Base-by-base conservation (phyloP, 768 basidiomycete species). In the Psilocybe cyanescens region DNA sequence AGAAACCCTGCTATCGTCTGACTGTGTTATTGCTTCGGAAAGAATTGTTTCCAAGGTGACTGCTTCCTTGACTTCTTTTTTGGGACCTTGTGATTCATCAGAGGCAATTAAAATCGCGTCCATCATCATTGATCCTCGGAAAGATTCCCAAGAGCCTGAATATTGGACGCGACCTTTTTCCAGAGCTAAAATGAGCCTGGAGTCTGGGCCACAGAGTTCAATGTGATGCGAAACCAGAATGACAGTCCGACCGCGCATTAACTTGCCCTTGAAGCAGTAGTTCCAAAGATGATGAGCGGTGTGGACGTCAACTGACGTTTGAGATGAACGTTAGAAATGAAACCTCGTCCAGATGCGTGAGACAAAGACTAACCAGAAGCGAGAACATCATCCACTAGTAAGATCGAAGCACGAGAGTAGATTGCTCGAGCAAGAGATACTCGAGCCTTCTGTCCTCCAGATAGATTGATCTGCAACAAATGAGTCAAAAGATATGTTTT, bases 161-260 rank as follows among this genome's bases (percentile, higher is more conserved):
- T 88, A 97, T 48, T 84, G 76, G 12, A 95, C 82, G 24, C 86
- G 84, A 35, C 92, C 93, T 68, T 91, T 88, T 68, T 94, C 91
- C 33, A 95, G 80, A 11, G 90, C 87, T 45, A 97, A 91, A 66
- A 98, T 81, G 73, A 94, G 95, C 29, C 75, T 78, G 1, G 96
- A 94, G 33, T 86, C 90, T 1, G 92, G 86, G 3, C 87, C 82
- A 69, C 93, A 94, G 3, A 99, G 81, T 68, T 95, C 91, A 35
- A 97, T 91, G 69, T 97, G 94, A 69, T 99, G 97, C 3, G 96
- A 97, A 55, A 98, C 97, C 14, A 99, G 83, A 61, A 99, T 86
- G 63, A 95, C 79, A 0, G 97, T 98, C 39, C 96, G 84, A 19
- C 86, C 88, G 50, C 78, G 75, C 81, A 95, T 86, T 37, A 98